phyloP scores from a whole-genome alignment of 2,329 filamentous ascomycete genomes.

The Ophiostoma tasmaniense region DNA sequence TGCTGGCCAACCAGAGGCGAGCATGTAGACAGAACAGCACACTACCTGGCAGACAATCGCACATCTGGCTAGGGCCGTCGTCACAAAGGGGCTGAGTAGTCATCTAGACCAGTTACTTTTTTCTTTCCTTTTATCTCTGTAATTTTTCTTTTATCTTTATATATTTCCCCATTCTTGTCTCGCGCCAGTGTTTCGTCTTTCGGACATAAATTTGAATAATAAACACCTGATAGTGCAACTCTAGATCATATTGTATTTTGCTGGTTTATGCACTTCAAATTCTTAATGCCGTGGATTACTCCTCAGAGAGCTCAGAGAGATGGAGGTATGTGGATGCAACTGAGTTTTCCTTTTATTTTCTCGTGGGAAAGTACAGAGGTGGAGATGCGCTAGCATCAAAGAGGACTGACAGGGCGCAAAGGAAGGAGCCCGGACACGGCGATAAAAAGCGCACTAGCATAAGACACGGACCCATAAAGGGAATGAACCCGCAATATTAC shows the following conservation, averaged over 20 bases:
- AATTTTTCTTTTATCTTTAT: neutral
- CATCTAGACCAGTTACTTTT: neutral
- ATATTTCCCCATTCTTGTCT: neutral
- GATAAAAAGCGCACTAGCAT: neutral
- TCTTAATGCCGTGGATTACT: neutral
- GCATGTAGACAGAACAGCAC: neutral
- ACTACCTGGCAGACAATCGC: neutral
- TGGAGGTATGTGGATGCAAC: neutral
- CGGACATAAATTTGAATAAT: neutral
- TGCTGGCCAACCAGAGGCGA: neutral
- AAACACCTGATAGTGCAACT: neutral
- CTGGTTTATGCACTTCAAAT: neutral
- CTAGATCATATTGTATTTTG: neutral
- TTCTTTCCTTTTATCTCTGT: neutral
- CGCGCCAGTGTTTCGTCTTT: neutral
- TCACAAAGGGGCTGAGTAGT: neutral
- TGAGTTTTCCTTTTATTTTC: neutral
- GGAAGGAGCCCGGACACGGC: neutral
- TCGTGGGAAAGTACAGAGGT: neutral
- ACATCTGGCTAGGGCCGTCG: neutral
- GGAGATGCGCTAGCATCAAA: neutral
- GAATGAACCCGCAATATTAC: neutral
- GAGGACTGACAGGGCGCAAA: neutral
- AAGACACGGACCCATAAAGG: neutral
- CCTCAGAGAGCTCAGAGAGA: neutral